Percentiles rank a stretch among this genome's conserved stretches.
These are phyloP conservation scores for Fusarium sp. DNA, from an alignment of 2,329 filamentous ascomycete species.

Conservation along the genomic window DNA sequence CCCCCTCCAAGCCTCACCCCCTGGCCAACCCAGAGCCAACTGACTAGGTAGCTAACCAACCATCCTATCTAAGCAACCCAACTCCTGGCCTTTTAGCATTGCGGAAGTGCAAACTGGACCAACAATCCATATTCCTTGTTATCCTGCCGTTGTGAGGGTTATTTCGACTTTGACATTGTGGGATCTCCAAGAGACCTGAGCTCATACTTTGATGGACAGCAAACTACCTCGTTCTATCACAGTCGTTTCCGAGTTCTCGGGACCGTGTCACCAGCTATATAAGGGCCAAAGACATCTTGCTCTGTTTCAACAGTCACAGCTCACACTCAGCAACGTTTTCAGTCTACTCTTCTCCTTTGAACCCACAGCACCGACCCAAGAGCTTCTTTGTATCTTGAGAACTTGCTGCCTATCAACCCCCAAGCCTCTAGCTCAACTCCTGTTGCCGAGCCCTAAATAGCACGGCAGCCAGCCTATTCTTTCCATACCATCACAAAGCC, in stretches of 20 bases:
- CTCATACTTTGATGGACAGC: conserved; percentile 43
- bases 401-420: conserved; percentile 2
- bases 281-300: conserved; percentile 35
- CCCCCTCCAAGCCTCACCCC: conserved; percentile 39
- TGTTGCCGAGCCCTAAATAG: conserved; percentile 10
- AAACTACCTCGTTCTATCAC: conserved; percentile 41
- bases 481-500: conserved; percentile 28
- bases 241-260: conserved; percentile 39
- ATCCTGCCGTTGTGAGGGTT: conserved; percentile 35
- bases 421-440: conserved; percentile 6
- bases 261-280: conserved; percentile 44
- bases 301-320: conserved; percentile 28
- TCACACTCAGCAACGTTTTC: conserved; percentile 31
- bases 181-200: conserved; percentile 39
- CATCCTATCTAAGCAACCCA: conserved; percentile 39
- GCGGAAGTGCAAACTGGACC: conserved; percentile 39
- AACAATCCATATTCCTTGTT: conserved; percentile 41
- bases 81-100: conserved; percentile 35
- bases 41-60: conserved; percentile 41
- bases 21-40: conserved; percentile 39
- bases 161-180: conserved; percentile 44
- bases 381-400: neutral
- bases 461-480: conserved; percentile 35
- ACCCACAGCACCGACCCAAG: conserved; percentile 4
- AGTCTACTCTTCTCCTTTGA: conserved; percentile 11